Evolutionary conservation across 306 rosid genomes (phyloP), one percentile per base, ranked within the genome.

Genomic region (Elaeagnus macrophylla): DNA sequence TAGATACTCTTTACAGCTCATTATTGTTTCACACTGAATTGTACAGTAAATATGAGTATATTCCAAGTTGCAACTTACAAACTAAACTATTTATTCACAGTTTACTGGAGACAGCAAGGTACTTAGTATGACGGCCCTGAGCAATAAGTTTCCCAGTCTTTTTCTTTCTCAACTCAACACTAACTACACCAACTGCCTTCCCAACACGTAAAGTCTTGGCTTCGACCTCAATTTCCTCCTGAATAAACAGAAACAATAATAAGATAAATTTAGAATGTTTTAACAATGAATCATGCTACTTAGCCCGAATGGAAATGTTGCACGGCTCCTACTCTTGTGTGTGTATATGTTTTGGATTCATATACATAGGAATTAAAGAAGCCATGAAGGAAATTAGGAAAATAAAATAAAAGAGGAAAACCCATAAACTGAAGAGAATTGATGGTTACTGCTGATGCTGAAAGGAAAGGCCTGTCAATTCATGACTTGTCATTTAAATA

Each of bases 41-140:
- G 18, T 1, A 13, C 6, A 45, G 12, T 12, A 5, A 12, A 12
- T 13, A 12, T 3, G 17, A 45, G 49, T 45, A 13, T 13, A 45
- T 45, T 5, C 7, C 15, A 45, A 10, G 15, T 45, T 6, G 9
- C 53, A 45, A 10, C 7, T 45, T 6, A 2, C 53, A 49, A 16
- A 49, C 36, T 16, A 16, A 49, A 16, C 18, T 51, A 61, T n/a
- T 50, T 54, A 64, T 19, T 75, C 81, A 84, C 62, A 88, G 17
- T 72, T 77, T 88, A 66, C 96, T 84, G 10, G 74, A 0, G 39
- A 59, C 0, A 6, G 83, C 68, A 39, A 84, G 81, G 64, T 73
- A 88, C 72, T 82, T 84, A 54, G 94, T 84, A 68, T 81, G 96
- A 47, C 90, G 90, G 3, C 94, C 94, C 66, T 81, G 94, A 3